Evolutionary conservation across 2,329 filamentous ascomycete genomes (phyloP).

Genomic region (Fusarium albosuccineum): DNA sequence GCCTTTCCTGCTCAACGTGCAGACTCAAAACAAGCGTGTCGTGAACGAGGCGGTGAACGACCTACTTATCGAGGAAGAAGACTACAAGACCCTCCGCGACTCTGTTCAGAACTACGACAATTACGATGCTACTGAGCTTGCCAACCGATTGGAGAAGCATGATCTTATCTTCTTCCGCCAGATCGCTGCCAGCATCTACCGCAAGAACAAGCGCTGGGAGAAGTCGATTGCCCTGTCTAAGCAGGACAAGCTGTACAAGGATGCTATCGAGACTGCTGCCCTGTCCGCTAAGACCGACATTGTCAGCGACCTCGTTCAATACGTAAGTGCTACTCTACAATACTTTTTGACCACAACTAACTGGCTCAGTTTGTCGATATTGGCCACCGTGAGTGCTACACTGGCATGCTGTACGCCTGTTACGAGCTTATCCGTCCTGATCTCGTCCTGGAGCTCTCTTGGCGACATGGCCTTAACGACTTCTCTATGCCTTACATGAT

Average conservation of each 20-base stretch:
- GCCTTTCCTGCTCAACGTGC: conserved; percentile 96
- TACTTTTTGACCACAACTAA: conserved; percentile 48
- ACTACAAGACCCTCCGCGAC: conserved; percentile 98
- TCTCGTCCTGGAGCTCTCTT: conserved; percentile 94
- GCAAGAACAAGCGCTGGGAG: conserved; percentile 99
- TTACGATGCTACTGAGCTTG: conserved; percentile 94
- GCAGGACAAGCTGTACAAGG: conserved; percentile 99
- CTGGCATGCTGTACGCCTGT: conserved; percentile 99
- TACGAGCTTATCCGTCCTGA: conserved; percentile 97
- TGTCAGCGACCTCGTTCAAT: conserved; percentile 94
- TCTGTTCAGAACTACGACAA: conserved; percentile 99
- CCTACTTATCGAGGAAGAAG: conserved; percentile 96
- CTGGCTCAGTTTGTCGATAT: conserved; percentile 91
- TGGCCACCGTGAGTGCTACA: conserved; percentile 98
- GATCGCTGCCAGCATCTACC: conserved; percentile 97
- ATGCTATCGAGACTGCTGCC: conserved; percentile 97
- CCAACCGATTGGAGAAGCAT: conserved; percentile 93
- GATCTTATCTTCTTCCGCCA: conserved; percentile 99
- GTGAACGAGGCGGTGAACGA: conserved; percentile 99
- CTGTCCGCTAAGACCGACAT: conserved; percentile 91
- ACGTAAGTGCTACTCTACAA: conserved; percentile 76
- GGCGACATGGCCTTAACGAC: conserved; percentile 93
- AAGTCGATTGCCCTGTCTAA: conserved; percentile 98
- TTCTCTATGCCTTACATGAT: conserved; percentile 99
- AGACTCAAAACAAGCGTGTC: conserved; percentile 96